These are phyloP conservation scores for Rhinocladiella mackenziei DNA, from an alignment of 2,329 filamentous ascomycete species.

Conservation along the genomic window DNA sequence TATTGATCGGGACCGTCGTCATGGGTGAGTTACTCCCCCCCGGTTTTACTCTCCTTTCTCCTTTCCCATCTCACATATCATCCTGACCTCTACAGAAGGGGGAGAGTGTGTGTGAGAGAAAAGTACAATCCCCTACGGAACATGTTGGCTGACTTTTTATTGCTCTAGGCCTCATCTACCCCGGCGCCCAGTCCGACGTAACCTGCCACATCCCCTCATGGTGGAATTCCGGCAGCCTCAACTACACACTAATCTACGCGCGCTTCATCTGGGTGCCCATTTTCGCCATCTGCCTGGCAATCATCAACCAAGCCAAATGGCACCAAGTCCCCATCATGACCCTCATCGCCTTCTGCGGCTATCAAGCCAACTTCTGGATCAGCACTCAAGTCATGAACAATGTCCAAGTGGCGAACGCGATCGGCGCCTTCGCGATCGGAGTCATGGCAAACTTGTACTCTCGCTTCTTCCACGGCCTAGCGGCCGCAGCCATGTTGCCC, in stretches of 20 bases:
- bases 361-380: conserved; percentile 70
- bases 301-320: conserved; percentile 79
- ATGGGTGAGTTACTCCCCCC: conserved; percentile 46
- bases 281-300: conserved; percentile 69
- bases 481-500: conserved; percentile 78
- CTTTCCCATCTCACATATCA: background rate
- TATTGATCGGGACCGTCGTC: conserved; percentile 62
- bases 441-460: conserved; percentile 76
- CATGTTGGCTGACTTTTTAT: background rate
- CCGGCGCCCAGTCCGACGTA: conserved; percentile 18
- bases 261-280: conserved; percentile 69
- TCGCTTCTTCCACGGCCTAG: conserved; percentile 67
- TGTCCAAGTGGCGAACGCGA: conserved; percentile 70
- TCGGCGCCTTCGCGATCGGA: conserved; percentile 72
- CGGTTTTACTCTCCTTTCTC: conserved; percentile 33
- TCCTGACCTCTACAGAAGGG: too few species aligned
- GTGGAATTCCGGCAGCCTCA: conserved; percentile 42
- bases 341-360: conserved; percentile 68
- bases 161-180: conserved; percentile 38
- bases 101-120: too few species aligned
- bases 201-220: conserved; percentile 20
- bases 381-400: conserved; percentile 64
- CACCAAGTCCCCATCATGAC: conserved; percentile 74
- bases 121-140: too few species aligned
- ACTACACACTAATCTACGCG: conserved; percentile 37